A percentile compares a stretch with the other conserved stretches of the same genome.
phyloP scores from a whole-genome alignment of 2,329 filamentous ascomycete genomes.

The Diaporthe eres region DNA sequence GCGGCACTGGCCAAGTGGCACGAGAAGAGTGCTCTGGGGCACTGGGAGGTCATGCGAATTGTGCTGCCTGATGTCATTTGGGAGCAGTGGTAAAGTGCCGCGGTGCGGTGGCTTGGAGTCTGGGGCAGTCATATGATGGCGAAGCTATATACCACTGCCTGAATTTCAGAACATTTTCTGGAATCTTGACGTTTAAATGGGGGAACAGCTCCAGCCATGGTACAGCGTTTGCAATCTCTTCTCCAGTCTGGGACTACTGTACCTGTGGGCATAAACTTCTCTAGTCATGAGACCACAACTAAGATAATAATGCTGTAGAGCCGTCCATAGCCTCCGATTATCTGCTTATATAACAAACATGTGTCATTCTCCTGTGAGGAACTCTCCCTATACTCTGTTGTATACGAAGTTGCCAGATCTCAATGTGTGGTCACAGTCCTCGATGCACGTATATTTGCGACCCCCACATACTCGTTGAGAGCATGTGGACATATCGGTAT shows the following conservation, averaged over 20 bases:
- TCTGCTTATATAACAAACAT: too few species aligned
- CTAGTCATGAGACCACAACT: too few species aligned
- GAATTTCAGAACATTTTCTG: background rate
- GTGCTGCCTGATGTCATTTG: constrained; percentile 85
- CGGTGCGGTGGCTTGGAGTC: background rate
- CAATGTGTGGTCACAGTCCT: too few species aligned
- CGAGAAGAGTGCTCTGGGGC: constrained; percentile 80
- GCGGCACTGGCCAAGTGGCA: constrained; percentile 79
- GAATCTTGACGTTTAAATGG: background rate
- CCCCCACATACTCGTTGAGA: too few species aligned
- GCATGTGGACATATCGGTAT: too few species aligned
- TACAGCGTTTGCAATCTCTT: background rate
- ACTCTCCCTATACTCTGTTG: too few species aligned
- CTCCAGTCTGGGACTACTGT: background rate
- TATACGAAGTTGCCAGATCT: too few species aligned
- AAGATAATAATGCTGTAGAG: too few species aligned
- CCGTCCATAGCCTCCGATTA: too few species aligned
- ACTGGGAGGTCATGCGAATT: constrained; percentile 93
- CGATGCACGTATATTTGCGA: too few species aligned
- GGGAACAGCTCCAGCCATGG: background rate
- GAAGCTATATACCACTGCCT: background rate
- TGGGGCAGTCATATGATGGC: background rate
- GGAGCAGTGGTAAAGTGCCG: constrained; percentile 79
- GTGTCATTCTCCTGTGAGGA: too few species aligned
- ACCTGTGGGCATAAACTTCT: too few species aligned